Evolutionary conservation across 2,329 filamentous ascomycete genomes (phyloP), one percentile per base, ranked within the genome.

Genomic region (Hypoxylon sp.): DNA sequence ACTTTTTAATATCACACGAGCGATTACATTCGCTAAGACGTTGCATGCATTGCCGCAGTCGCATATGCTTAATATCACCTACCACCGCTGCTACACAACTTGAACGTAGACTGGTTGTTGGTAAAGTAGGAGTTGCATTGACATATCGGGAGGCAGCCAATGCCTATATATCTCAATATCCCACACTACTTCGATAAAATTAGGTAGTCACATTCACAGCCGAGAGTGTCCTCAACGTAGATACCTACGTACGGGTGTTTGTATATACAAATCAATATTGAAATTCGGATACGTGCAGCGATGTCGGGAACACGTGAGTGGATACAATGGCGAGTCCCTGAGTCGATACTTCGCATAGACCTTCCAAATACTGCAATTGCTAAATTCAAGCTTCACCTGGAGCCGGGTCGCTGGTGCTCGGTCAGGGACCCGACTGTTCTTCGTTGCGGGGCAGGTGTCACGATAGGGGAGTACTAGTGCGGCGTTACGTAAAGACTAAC

Each of bases 301-400:
- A 65, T 65, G 48, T 63, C 61, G 68, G 61, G 65, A 66, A 64
- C 34, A 0, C 17, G 32, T 19, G 30, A 60, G 61, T 65, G 58
- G 59, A 59, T 62, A 63, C 32, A 17, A 23, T 25, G 23, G 38
- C 19, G 23, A 56, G 23, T 50, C 17, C 30, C 21, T 17, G 28
- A 62, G 53, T 21, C 19, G 59, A 65, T 32, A 58, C 21, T n/a
- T 60, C 67, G 66, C 67, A 60, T 72, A 48, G 60, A 73, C 69
- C 56, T 73, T 70, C 71, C 69, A 11, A 19, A 70, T 73, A 52
- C 38, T 30, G 63, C 48, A 70, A 66, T 63, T 56, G 23, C 63
- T 53, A 60, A 60, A 57, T 58, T 58, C 51, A 34, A 61, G 62
- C 45, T 48, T 66, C 63, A 64, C 60, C 60, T 65, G 51, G 60